Base-by-base conservation (phyloP, 169 alveolate species). In the Plasmodium sp. region DNA sequence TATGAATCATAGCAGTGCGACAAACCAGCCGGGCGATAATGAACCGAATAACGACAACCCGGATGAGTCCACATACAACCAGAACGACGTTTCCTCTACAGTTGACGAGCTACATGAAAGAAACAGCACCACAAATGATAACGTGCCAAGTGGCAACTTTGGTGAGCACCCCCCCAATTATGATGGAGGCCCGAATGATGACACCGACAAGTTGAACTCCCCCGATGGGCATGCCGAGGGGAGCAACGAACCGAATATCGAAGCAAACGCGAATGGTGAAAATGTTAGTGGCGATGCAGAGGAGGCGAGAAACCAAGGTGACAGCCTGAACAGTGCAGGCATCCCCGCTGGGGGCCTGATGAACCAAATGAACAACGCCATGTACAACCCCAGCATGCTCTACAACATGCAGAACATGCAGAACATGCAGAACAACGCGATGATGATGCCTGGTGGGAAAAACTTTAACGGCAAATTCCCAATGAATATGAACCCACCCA, bases 401-500 rank as follows among this genome's bases (percentile, higher is more conserved):
- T 85, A 84, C 58, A 84, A 84, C 75, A 84, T 83, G 77, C 91
- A 83, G 10, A 36, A 43, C 6, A 36, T 36, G 41, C 41, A 36
- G 41, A 84, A 84, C 36, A 85, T 84, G 81, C 92, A 84, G 2
- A 43, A 48, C 3, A 85, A 85, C 62, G 16, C 3, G 16, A 51
- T 51, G 80, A 43, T 74, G 74, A 72, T 45, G 36, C 27, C 2
- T 45, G 80, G 43, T 85, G 79, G 81, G 12, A 85, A 85, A 39
- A 36, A 39, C 4, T 10, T 74, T 58, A 62, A 86, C 48, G 62
- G 41, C 31, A 74, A 34, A 39, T 86, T 75, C 62, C 93, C 93
- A 33, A 34, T 74, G 80, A 85, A 85, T 85, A 75, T 85, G 93
- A 85, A 85, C 81, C 34, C 56, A 16, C 84, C 56, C 74, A 86